Conservation (phyloP, 2,329 filamentous ascomycete species). For the Aspergillus sp. region DNA sequence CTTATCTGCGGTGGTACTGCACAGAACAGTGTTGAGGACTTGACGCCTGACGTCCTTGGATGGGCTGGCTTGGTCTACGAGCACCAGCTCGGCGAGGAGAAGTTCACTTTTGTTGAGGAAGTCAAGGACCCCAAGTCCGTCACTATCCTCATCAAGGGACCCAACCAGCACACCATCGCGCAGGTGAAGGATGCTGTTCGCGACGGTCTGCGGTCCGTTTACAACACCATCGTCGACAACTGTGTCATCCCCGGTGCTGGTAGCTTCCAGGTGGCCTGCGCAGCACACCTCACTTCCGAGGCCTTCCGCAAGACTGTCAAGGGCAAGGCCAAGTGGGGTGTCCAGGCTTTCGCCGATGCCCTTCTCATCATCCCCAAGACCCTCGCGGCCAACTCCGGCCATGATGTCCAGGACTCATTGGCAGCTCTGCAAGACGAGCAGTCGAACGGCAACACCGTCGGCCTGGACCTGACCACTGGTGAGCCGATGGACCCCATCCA, state of each 20-base stretch:
- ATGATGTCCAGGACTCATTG: slow-evolving; percentile 94
- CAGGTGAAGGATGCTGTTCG: slow-evolving; percentile 96
- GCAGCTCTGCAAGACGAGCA: slow-evolving; percentile 84
- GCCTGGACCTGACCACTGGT: slow-evolving; percentile 81
- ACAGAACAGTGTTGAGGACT: slow-evolving; percentile 95
- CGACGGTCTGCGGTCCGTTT: slow-evolving; percentile 91
- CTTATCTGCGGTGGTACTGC: slow-evolving; percentile 87
- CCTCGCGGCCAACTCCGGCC: slow-evolving; percentile 89
- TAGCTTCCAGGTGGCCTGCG: slow-evolving; percentile 93
- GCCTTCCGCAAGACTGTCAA: slow-evolving; percentile 87
- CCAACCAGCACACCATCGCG: slow-evolving; percentile 92
- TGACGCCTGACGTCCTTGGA: slow-evolving; percentile 82
- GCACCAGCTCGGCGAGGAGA: slow-evolving; percentile 96
- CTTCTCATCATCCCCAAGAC: slow-evolving; percentile 96
- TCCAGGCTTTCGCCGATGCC: slow-evolving; percentile 91
- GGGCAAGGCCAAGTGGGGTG: slow-evolving; percentile 96
- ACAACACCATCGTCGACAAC: slow-evolving; percentile 99
- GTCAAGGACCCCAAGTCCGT: slow-evolving; percentile 99
- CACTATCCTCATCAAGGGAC: slow-evolving; percentile 95
- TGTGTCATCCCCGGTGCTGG: slow-evolving; percentile 93
- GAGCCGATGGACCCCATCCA: slow-evolving; percentile 94
- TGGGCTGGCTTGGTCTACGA: slow-evolving; percentile 98
- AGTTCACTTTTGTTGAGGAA: slow-evolving; percentile 98
- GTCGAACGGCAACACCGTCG: slow-evolving; percentile 79
- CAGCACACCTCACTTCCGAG: slow-evolving; percentile 82